Conservation (phyloP, 2,329 filamentous ascomycete species). For the Trichoderma sp. region DNA sequence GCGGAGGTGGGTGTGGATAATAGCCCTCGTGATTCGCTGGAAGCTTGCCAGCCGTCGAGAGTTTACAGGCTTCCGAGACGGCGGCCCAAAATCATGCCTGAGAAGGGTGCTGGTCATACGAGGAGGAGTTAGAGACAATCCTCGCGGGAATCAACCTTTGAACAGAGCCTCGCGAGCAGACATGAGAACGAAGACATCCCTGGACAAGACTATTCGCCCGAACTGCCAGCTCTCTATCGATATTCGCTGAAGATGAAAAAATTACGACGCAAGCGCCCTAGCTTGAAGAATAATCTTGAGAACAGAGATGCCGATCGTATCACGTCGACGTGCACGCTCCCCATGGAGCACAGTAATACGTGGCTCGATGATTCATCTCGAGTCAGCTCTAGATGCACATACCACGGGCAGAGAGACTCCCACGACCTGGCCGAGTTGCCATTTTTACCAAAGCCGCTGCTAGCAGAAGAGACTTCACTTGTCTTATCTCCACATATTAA, state of each 20-base stretch:
- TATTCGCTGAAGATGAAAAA: not conserved
- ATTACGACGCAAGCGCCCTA: conserved; percentile 1
- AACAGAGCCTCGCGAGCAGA: not conserved
- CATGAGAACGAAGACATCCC: not conserved
- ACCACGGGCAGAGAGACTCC: conserved; percentile 3
- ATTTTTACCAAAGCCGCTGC: not conserved
- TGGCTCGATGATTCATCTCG: not conserved
- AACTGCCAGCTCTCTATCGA: not conserved
- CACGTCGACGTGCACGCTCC: not conserved
- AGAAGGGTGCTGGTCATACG: not conserved
- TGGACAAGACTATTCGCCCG: not conserved
- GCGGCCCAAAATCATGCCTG: not conserved
- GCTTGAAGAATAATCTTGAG: not conserved
- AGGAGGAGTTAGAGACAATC: not conserved
- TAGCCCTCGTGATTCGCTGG: not conserved
- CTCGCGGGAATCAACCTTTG: not conserved
- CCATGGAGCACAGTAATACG: not conserved
- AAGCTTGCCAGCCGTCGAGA: not conserved
- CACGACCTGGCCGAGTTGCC: not conserved
- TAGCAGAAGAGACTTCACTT: conserved; percentile 3
- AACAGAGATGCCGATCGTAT: not conserved
- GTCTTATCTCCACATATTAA: conserved; percentile 50
- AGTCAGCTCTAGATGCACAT: conserved; percentile 19
- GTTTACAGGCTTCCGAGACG: conserved; percentile 17
- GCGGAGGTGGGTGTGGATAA: not conserved